phyloP scores from a whole-genome alignment of 768 basidiomycete genomes.

The Galerina sulciceps region DNA sequence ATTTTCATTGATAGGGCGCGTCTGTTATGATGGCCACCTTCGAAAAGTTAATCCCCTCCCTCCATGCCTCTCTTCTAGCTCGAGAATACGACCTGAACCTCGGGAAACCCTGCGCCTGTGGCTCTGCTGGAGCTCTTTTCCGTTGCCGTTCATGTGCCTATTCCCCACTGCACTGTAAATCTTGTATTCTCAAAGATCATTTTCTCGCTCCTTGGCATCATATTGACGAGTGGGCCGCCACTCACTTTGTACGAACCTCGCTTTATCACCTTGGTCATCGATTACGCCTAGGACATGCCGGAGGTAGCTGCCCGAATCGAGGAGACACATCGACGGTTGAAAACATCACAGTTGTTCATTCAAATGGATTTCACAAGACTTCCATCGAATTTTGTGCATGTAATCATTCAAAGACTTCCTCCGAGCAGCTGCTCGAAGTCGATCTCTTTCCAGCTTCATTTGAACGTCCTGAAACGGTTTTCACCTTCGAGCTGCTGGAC shows the following conservation, averaged over 20 bases:
- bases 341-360: constrained; percentile 15
- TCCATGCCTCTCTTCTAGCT: neutral
- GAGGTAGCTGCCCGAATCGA: constrained; percentile 15
- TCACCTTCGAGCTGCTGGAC: constrained; percentile 24
- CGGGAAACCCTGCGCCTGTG: neutral
- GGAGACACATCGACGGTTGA: neutral
- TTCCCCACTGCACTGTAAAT: neutral
- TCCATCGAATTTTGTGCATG: constrained; percentile 14
- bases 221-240: constrained; percentile 19
- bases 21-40: neutral
- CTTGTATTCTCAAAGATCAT: constrained; percentile 17
- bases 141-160: neutral
- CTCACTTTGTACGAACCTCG: constrained; percentile 11
- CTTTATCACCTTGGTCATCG: constrained; percentile 3
- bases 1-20: neutral
- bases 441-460: constrained; percentile 19
- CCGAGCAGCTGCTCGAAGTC: constrained; percentile 2
- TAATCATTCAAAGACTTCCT: neutral
- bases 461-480: constrained; percentile 15
- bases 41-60: neutral
- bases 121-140: neutral
- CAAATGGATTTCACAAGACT: constrained; percentile 19
- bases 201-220: constrained; percentile 16
- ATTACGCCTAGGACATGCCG: constrained; percentile 18
- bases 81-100: neutral